These are phyloP conservation scores for Talaromyces pinophilus DNA, from an alignment of 2,329 filamentous ascomycete species.

Conservation along the genomic window DNA sequence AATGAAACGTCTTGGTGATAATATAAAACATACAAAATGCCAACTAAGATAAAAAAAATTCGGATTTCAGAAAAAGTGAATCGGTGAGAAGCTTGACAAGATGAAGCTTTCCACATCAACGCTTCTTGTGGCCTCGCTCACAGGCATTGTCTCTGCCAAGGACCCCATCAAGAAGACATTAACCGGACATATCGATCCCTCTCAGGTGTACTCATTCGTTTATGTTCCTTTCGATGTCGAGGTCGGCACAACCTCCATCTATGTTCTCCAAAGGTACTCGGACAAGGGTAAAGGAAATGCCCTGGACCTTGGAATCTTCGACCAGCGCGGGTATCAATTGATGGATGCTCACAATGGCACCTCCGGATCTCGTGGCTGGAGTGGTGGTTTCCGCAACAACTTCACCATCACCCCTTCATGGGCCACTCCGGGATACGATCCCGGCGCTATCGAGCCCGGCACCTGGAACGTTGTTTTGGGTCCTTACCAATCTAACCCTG, in stretches of 20 bases:
- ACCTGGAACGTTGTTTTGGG: conserved; percentile 30
- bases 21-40: neutral
- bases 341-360: conserved; percentile 19
- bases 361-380: conserved; percentile 25
- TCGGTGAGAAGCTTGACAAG: neutral
- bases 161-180: conserved; percentile 24
- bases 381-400: conserved; percentile 26
- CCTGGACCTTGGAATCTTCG: conserved; percentile 25
- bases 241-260: conserved; percentile 26
- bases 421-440: conserved; percentile 30
- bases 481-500: conserved; percentile 26
- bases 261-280: conserved; percentile 28
- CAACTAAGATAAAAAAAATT: neutral
- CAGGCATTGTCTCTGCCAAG: conserved; percentile 1
- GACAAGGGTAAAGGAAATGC: conserved; percentile 25
- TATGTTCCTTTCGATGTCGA: conserved; percentile 28
- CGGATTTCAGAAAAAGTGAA: neutral
- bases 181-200: conserved; percentile 27
- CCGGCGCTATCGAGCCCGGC: conserved; percentile 27
- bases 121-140: neutral
- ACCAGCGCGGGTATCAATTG: conserved; percentile 26
- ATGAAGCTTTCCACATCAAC: neutral
- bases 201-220: conserved; percentile 28
- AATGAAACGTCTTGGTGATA: no score
- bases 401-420: conserved; percentile 28